Base-by-base conservation (phyloP, 202 grass and related monocot genomes). In the Hordeum pubiflorum region DNA sequence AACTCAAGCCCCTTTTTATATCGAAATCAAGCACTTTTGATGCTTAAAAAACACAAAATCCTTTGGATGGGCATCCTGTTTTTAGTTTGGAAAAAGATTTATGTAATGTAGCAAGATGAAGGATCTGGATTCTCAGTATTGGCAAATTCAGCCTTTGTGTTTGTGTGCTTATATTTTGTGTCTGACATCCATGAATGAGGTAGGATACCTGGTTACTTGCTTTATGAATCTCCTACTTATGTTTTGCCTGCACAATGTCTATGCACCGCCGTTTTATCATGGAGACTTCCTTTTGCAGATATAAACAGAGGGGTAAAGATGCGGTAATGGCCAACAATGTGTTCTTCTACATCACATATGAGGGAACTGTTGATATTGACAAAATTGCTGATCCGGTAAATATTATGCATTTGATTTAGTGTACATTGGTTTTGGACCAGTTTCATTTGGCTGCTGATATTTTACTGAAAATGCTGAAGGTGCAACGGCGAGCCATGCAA, bases 331-430 rank as follows among this genome's bases (percentile, higher is more conserved):
- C 92, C 78, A 94, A 98, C 66, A 98, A 98, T 88, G 92, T 98
- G 56, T 98, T 98, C 77, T 98, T 98, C 74, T 98, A 98, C 74
- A 98, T 98, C 79, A 98, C 96, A 78, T 98, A 98, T 58, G 96
- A 98, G 81, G 96, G 96, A 79, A 95, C 92, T 69, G 89, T 98
- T 87, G 90, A 98, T 69, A 89, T 98, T 83, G 96, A 95, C 81
- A 98, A 95, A 86, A 98, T 95, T 75, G 63, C 83, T 75, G 90
- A 98, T 81, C 88, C 92, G 70, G 96, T 98, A 86, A 95, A 86
- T 83, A 57, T 74, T 77, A 67, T 72, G 73, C 52, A 58, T 59
- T 63, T 73, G 62, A 58, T 22, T 74, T 84, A 43, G 58, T 83
- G 18, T 69, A 44, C 18, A 73, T 43, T 61, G 36, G 15, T 77